A percentile compares a stretch with the other conserved stretches of the same genome.
These are phyloP conservation scores for Rhizomucor pusillus DNA, from an alignment of 371 early-diverging fungal species.

Conservation along the genomic window DNA sequence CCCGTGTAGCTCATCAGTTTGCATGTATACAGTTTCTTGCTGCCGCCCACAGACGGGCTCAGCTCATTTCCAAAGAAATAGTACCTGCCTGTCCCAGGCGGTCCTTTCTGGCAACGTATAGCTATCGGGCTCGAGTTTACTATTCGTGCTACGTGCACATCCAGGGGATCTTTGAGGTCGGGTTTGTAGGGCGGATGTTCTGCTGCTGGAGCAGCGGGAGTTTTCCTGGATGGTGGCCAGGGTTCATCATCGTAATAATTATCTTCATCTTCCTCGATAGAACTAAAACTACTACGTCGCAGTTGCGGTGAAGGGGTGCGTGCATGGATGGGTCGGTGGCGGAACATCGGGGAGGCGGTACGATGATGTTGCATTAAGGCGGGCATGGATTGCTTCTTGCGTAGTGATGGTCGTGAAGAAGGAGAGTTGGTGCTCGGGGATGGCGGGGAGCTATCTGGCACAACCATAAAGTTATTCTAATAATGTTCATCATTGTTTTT, in stretches of 20 bases:
- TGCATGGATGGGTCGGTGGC: conserved; percentile 1
- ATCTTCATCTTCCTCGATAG: conserved; percentile 7
- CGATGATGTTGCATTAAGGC: conserved; percentile 14
- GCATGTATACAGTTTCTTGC: conserved; percentile 44
- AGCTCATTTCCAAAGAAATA: conserved; percentile 55
- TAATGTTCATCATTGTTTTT: background rate
- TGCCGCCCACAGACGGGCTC: conserved; percentile 38
- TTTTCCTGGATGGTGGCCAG: background rate
- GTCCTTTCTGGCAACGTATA: conserved; percentile 44
- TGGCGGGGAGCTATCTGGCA: conserved; percentile 19
- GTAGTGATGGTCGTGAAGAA: conserved; percentile 7
- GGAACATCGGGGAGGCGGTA: conserved; percentile 5
- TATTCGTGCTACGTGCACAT: conserved; percentile 52
- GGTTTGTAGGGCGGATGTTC: conserved; percentile 33
- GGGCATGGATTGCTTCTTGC: conserved; percentile 28
- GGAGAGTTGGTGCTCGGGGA: background rate
- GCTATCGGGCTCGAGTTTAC: conserved; percentile 50
- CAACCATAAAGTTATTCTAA: conserved; percentile 6
- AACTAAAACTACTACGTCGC: conserved; percentile 1
- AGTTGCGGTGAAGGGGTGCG: conserved; percentile 15
- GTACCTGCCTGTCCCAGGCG: conserved; percentile 41
- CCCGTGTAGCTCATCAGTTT: conserved; percentile 43
- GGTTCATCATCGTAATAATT: conserved; percentile 3
- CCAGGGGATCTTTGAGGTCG: conserved; percentile 52
- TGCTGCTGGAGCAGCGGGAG: background rate